These are phyloP conservation scores for Paradendryphiella salina DNA, from an alignment of 2,329 filamentous ascomycete species.

Conservation along the genomic window DNA sequence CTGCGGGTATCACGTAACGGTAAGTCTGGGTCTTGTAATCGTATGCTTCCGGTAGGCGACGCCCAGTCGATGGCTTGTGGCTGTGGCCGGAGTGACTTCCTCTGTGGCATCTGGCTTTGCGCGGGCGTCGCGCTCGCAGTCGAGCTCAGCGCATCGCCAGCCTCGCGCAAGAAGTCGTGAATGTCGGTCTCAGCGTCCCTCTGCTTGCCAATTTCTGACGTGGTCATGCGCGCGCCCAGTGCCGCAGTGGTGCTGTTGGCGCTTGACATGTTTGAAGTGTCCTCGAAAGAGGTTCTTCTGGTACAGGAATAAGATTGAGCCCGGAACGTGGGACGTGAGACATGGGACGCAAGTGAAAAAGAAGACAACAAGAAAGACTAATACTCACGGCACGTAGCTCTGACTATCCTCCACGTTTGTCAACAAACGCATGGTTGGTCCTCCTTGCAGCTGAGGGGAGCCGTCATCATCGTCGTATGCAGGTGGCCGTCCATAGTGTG, in stretches of 20 bases:
- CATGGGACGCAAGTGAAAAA: conserved; percentile 21
- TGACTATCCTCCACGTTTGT: conserved; percentile 51
- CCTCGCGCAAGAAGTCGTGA: conserved; percentile 52
- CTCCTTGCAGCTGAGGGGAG: conserved; percentile 44
- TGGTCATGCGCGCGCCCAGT: conserved; percentile 33
- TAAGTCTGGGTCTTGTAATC: conserved; percentile 41
- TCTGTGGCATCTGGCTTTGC: conserved; percentile 28
- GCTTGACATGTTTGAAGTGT: conserved; percentile 41
- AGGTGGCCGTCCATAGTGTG: conserved; percentile 49
- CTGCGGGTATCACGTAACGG: conserved; percentile 45
- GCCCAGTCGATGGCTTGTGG: conserved; percentile 29
- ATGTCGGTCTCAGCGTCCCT: conserved; percentile 46
- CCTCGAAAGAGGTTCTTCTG: conserved; percentile 37
- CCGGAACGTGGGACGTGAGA: conserved; percentile 19
- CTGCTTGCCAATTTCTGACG: conserved; percentile 37
- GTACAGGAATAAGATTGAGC: conserved; percentile 26
- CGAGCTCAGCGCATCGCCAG: conserved; percentile 37
- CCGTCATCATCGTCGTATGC: conserved; percentile 51
- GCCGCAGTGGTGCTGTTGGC: conserved; percentile 41
- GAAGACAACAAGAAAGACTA: conserved; percentile 31
- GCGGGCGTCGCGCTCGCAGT: conserved; percentile 12
- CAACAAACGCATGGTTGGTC: conserved; percentile 56
- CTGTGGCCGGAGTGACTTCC: conserved; percentile 31
- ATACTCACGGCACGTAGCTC: conserved; percentile 51
- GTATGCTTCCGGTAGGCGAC: conserved; percentile 23